phyloP scores from a whole-genome alignment of 116 monocot species.

The Dioscorea cayenensis region DNA sequence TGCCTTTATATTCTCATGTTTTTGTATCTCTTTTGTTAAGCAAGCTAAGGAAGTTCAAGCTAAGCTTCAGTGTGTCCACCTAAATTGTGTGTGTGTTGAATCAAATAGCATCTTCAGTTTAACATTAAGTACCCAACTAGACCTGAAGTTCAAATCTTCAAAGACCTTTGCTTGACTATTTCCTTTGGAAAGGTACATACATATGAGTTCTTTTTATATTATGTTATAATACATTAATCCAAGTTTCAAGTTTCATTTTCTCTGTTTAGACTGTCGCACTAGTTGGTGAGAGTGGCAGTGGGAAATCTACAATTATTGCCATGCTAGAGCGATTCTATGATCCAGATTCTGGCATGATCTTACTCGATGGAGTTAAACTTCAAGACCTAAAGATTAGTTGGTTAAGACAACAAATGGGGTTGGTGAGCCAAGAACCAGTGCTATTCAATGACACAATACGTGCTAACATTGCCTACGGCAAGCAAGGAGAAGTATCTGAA shows the following conservation, averaged over 20 bases:
- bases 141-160: conserved; percentile 35
- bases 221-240: neutral
- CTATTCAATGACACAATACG: conserved; percentile 44
- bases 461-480: conserved; percentile 47
- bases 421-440: conserved; percentile 44
- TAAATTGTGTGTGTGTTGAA: no score
- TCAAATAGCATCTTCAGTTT: no score
- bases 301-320: conserved; percentile 37
- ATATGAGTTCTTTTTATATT: neutral
- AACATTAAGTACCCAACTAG: no score
- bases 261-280: conserved; percentile 29
- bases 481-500: conserved; percentile 27
- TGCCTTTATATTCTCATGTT: no score
- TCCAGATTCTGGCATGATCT: conserved; percentile 31
- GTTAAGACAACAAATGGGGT: conserved; percentile 47
- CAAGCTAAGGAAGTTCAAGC: no score
- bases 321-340: conserved; percentile 45
- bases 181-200: conserved; percentile 31
- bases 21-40: no score
- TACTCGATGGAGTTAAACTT: conserved; percentile 27
- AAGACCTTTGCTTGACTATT: conserved; percentile 33
- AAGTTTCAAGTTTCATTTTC: neutral
- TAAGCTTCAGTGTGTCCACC: no score
- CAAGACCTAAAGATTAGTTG: conserved; percentile 24
- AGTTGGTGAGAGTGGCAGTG: conserved; percentile 49